Evolutionary conservation across 495 filamentous ascomycete species (phyloP).

Genomic region (Neurospora intermedia): DNA sequence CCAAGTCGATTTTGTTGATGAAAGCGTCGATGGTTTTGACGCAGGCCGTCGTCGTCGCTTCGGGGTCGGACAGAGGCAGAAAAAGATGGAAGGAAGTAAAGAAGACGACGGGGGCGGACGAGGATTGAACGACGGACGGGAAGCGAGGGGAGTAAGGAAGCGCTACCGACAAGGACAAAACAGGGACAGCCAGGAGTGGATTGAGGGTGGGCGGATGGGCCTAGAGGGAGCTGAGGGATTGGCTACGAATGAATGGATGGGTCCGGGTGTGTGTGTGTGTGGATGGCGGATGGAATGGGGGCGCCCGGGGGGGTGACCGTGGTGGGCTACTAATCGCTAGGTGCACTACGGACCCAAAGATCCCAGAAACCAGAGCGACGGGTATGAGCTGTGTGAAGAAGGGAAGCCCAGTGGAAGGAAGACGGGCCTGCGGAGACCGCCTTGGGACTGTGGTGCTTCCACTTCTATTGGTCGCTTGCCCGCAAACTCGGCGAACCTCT

Average conservation of each 20-base stretch:
- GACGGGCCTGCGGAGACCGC: slow-evolving; percentile 2
- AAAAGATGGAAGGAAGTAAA: not conserved
- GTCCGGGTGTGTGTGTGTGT: not conserved
- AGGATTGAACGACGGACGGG: not conserved
- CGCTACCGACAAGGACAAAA: not conserved
- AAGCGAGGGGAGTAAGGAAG: not conserved
- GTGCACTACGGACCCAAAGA: slow-evolving; percentile 7
- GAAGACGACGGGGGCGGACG: not conserved
- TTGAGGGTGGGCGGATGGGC: not conserved
- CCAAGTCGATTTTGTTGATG: not conserved
- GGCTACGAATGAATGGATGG: not conserved
- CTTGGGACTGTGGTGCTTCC: slow-evolving; percentile 12
- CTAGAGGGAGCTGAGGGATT: not conserved
- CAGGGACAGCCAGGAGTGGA: not conserved
- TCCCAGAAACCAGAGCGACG: slow-evolving; percentile 27
- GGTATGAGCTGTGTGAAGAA: slow-evolving; percentile 10
- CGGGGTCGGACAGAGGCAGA: not conserved
- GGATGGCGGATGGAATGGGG: slow-evolving; percentile 1
- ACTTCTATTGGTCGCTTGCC: slow-evolving; percentile 16
- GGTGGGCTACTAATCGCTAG: not conserved
- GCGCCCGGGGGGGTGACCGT: not conserved
- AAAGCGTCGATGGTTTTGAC: not conserved
- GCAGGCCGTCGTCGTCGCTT: not conserved
- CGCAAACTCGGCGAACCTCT: not conserved
- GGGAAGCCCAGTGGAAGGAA: not conserved